phyloP scores from a whole-genome alignment of 371 early-diverging fungal genomes.

The Rhizopus stolonifer region DNA sequence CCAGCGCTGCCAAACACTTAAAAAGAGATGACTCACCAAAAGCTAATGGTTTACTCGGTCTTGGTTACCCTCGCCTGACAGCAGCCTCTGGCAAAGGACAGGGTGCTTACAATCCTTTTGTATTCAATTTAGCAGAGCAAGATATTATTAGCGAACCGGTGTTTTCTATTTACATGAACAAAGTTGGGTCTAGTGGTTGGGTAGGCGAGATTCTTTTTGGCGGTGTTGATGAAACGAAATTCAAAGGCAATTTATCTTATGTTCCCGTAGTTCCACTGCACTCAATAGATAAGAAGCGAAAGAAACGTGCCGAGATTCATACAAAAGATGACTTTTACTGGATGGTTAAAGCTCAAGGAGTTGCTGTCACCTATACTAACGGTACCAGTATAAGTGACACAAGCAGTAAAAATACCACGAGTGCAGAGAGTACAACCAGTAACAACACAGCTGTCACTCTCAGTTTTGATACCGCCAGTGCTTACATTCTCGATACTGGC shows the following conservation, averaged over 20 bases:
- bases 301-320: conserved; percentile 3
- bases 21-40: conserved; percentile 1
- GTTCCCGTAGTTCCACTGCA: conserved; percentile 30
- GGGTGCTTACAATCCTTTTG: conserved; percentile 37
- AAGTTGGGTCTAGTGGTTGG: conserved; percentile 25
- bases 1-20: conserved; percentile 2
- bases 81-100: conserved; percentile 26
- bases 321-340: conserved; percentile 35
- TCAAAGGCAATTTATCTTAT: conserved; percentile 52
- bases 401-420: neutral
- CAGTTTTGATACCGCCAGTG: conserved; percentile 11
- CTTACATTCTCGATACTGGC: conserved; percentile 48
- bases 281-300: conserved; percentile 6
- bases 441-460: neutral
- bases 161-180: conserved; percentile 44
- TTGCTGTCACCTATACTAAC: conserved; percentile 28
- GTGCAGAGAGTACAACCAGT: neutral
- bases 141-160: conserved; percentile 33
- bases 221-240: conserved; percentile 54
- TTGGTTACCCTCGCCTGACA: conserved; percentile 42
- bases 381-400: neutral
- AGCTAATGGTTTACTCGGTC: conserved; percentile 45
- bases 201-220: conserved; percentile 62
- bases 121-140: conserved; percentile 38
- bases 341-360: conserved; percentile 47